Evolutionary conservation across 1,284 basidiomycete species (phyloP).

Genomic region (Puccinia polysora): DNA sequence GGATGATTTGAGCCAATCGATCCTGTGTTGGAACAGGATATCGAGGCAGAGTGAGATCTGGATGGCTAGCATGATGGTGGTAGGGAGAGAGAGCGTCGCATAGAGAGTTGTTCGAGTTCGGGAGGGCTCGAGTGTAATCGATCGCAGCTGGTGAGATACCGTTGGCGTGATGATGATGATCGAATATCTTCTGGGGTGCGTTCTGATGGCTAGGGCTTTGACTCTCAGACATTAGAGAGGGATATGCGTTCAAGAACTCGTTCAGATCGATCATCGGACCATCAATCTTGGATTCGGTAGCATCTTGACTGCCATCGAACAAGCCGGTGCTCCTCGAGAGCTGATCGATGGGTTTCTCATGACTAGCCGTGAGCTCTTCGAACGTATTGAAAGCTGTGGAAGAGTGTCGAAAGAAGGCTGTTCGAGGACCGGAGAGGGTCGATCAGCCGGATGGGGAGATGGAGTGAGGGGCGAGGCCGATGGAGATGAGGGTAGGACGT

Average conservation of each 20-base stretch:
- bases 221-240: slow-evolving; percentile 20
- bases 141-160: slow-evolving; percentile 13
- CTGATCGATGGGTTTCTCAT: slow-evolving; percentile 1
- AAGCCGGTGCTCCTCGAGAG: not conserved
- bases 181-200: too few relatives aligned
- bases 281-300: not conserved
- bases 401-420: slow-evolving; percentile 20
- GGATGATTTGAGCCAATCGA: slow-evolving; percentile 20
- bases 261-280: slow-evolving; percentile 23
- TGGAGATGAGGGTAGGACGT: not conserved
- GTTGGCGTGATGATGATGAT: not conserved
- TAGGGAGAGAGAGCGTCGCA: not conserved
- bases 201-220: not conserved
- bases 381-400: slow-evolving; percentile 7
- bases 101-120: not conserved
- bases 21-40: not conserved
- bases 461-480: not conserved
- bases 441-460: not conserved
- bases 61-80: not conserved
- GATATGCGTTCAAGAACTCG: slow-evolving; percentile 24
- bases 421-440: not conserved
- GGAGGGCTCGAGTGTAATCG: not conserved
- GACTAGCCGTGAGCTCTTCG: not conserved
- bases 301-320: not conserved
- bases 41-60: not conserved